A percentile compares a stretch with the other conserved stretches of the same genome.
Conservation (phyloP, 441 rosid species). For the Gossypium davidsonii region DNA sequence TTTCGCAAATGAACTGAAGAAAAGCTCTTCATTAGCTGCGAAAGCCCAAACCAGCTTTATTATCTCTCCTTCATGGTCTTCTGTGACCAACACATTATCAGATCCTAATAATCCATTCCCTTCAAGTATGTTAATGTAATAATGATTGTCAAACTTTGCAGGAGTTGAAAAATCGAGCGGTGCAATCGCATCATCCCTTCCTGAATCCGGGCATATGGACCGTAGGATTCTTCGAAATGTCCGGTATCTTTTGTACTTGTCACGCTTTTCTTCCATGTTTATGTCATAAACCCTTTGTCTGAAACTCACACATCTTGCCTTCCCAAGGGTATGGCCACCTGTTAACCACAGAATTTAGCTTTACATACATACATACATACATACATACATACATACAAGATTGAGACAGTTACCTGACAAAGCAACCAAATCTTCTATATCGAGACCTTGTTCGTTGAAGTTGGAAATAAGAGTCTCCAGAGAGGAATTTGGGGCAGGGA, state of each 20-base stretch:
- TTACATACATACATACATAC: too few species aligned
- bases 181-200: conserved; percentile 37
- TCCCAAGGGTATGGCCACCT: conserved; percentile 71
- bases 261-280: conserved; percentile 31
- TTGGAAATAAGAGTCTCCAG: conserved; percentile 50
- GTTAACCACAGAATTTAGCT: background rate
- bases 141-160: conserved; percentile 62
- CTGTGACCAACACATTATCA: conserved; percentile 46
- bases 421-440: conserved; percentile 50
- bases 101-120: conserved; percentile 63
- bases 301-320: conserved; percentile 70
- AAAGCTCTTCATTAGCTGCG: conserved; percentile 44
- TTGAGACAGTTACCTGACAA: conserved; percentile 43
- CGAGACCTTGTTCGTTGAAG: conserved; percentile 56
- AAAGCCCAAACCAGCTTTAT: conserved; percentile 45
- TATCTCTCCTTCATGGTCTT: conserved; percentile 51
- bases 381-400: background rate
- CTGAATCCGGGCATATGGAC: conserved; percentile 54
- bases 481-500: conserved; percentile 74
- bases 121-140: conserved; percentile 47
- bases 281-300: conserved; percentile 47
- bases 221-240: conserved; percentile 42
- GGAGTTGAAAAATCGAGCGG: conserved; percentile 59
- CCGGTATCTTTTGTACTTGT: conserved; percentile 45
- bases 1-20: conserved; percentile 45